Base-by-base conservation (phyloP, 495 filamentous ascomycete species). In the Hypomontagnella monticulosa region DNA sequence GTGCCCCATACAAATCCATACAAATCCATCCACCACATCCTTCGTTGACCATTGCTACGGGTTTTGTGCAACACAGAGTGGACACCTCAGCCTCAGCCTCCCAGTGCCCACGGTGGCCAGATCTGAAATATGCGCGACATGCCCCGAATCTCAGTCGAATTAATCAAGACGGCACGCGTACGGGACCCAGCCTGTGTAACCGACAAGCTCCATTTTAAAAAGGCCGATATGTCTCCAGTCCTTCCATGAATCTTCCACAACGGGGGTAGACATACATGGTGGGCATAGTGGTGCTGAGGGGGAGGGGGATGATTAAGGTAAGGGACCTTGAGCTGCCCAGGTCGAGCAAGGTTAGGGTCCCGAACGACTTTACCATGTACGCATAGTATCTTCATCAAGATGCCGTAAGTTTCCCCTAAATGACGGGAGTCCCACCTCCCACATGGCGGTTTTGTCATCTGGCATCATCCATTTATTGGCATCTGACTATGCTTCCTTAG, bases 181-280 rank as follows among this genome's bases (percentile, higher is more conserved):
- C 15, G 61, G 34, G 71, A 57, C 69, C 71, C 71, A 70, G 65
- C 56, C 19, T 68, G 71, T 72, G 71, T 74, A 74, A 74, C 71
- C 59, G 34, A 12, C 34, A 61, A 60, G 62, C 66, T 69, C 71
- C 70, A 71, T 46, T 66, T 70, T 66, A 56, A 68, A 66, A 61
- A 27, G 66, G 56, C 61, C 50, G 53, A 46, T 52, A 10, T 38
- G 57, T 61, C 67, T 70, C 69, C 64, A 66, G 61, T 65, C 57
- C 71, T 71, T 67, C 70, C 50, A 62, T 49, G 55, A 66, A 65
- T 53, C 48, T 74, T 72, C 67, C 68, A 72, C 51, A 43, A 65
- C 64, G 69, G 63, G 61, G 69, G 37, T 55, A n/a, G n/a, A n/a
- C n/a, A n/a, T 16, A 19, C n/a, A n/a, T n/a, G 30, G 27, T 16